phyloP scores from a whole-genome alignment of 805 yeast species.

The Saccharomycopsis schoenii region DNA sequence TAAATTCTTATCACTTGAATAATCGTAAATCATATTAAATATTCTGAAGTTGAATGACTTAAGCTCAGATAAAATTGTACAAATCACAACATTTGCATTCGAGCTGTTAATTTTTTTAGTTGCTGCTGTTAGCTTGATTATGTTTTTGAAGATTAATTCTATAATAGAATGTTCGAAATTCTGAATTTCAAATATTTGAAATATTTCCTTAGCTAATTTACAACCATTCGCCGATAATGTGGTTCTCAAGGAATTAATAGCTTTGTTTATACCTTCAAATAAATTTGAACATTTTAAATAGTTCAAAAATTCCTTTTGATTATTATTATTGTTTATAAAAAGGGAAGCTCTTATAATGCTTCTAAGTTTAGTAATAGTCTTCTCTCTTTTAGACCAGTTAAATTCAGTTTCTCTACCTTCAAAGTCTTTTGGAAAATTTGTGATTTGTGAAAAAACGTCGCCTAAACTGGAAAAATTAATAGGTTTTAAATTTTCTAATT shows the following conservation, averaged over 20 bases:
- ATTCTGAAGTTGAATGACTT: slow-evolving; percentile 38
- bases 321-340: slow-evolving; percentile 27
- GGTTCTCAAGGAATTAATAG: slow-evolving; percentile 69
- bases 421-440: slow-evolving; percentile 33
- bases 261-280: slow-evolving; percentile 54
- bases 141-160: slow-evolving; percentile 21
- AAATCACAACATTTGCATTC: slow-evolving; percentile 44
- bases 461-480: slow-evolving; percentile 26
- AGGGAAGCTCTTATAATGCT: slow-evolving; percentile 52
- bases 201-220: slow-evolving; percentile 62
- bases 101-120: slow-evolving; percentile 56
- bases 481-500: slow-evolving; percentile 29
- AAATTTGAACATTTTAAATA: slow-evolving; percentile 31
- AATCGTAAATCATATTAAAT: slow-evolving; percentile 37
- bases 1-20: slow-evolving; percentile 59
- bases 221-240: slow-evolving; percentile 71
- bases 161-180: slow-evolving; percentile 30
- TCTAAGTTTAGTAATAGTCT: slow-evolving; percentile 46
- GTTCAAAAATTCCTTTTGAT: slow-evolving; percentile 26
- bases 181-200: slow-evolving; percentile 28
- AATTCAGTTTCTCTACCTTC: slow-evolving; percentile 74
- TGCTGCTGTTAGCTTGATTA: slow-evolving; percentile 45
- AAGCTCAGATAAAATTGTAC: slow-evolving; percentile 23
- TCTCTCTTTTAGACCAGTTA: slow-evolving; percentile 76
- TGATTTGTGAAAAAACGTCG: slow-evolving; percentile 24